These are phyloP conservation scores for Rhododendron williamsianum DNA, from an alignment of 148 eudicot genomes.

Conservation along the genomic window DNA sequence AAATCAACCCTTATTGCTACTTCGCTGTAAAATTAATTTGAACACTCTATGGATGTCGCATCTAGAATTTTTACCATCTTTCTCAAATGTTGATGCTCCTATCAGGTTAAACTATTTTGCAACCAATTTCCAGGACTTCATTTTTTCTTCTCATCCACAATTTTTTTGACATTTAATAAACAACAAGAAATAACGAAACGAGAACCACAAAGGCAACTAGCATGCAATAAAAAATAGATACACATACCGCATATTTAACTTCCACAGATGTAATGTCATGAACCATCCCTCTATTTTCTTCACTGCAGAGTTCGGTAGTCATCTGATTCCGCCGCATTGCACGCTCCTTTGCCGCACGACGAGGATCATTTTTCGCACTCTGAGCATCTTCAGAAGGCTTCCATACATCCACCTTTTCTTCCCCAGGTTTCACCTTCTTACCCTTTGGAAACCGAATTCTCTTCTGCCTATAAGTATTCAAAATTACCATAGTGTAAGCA, in stretches of 20 bases:
- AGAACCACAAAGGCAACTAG: not conserved
- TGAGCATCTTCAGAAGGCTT: conserved; percentile 30
- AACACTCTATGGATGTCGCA: not conserved
- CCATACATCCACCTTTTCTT: conserved; percentile 22
- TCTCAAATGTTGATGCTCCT: not conserved
- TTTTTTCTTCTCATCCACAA: too few species aligned
- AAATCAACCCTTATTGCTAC: not conserved
- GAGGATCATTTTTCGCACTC: conserved; percentile 35
- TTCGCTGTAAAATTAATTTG: not conserved
- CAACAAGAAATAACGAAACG: not conserved
- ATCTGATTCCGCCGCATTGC: conserved; percentile 42
- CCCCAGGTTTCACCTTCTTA: conserved; percentile 58
- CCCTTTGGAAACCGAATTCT: conserved; percentile 86
- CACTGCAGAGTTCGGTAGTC: conserved; percentile 41
- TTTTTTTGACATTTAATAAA: not conserved
- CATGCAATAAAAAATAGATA: not conserved
- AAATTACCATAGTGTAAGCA: not conserved
- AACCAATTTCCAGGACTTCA: not conserved
- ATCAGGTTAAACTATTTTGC: not conserved
- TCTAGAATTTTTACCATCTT: not conserved
- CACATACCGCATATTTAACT: conserved; percentile 58
- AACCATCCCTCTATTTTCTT: conserved; percentile 46
- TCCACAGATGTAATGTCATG: conserved; percentile 59
- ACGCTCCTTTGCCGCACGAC: conserved; percentile 64
- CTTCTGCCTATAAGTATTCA: conserved; percentile 49